Percentiles rank a stretch among this genome's conserved stretches.
Conservation (phyloP, 179 eudicot genomes). For the Silene coronaria region DNA sequence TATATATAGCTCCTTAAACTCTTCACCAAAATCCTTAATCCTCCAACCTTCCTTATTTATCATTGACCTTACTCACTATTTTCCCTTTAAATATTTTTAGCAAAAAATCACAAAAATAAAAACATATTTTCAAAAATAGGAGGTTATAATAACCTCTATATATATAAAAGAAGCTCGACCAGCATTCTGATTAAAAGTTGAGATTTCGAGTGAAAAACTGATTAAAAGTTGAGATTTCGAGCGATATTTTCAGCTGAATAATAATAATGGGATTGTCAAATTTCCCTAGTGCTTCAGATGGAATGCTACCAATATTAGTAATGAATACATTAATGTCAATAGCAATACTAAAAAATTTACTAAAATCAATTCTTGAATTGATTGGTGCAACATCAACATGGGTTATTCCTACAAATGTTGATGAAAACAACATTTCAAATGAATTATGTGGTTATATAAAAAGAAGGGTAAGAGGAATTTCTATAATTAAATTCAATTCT, state of each 20-base stretch:
- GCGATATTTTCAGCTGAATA: no score
- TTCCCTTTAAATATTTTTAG: not conserved
- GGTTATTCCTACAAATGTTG: slow-evolving; percentile 19
- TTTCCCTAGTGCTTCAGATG: slow-evolving; percentile 42
- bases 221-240: no score
- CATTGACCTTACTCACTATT: slow-evolving; percentile 9
- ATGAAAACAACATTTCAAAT: slow-evolving; percentile 25
- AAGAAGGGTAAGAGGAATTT: slow-evolving; percentile 28
- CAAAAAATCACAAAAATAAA: not conserved
- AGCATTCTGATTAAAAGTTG: no score
- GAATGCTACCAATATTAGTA: slow-evolving; percentile 48
- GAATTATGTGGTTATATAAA: not conserved
- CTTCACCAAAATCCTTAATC: not conserved
- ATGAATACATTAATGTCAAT: slow-evolving; percentile 60
- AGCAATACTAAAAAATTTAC: slow-evolving; percentile 40
- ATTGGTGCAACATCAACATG: slow-evolving; percentile 22
- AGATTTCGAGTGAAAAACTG: no score
- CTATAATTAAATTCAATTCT: slow-evolving; percentile 36
- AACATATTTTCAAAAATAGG: slow-evolving; percentile 4
- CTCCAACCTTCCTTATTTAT: slow-evolving; percentile 25
- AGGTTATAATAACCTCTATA: not conserved
- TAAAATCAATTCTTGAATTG: slow-evolving; percentile 39
- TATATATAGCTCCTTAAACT: slow-evolving; percentile 11
- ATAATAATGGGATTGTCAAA: slow-evolving; percentile 36
- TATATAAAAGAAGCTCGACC: no score